Base-by-base conservation (phyloP, 352 stramenopile genomes). In the Lagenidium giganteum region DNA sequence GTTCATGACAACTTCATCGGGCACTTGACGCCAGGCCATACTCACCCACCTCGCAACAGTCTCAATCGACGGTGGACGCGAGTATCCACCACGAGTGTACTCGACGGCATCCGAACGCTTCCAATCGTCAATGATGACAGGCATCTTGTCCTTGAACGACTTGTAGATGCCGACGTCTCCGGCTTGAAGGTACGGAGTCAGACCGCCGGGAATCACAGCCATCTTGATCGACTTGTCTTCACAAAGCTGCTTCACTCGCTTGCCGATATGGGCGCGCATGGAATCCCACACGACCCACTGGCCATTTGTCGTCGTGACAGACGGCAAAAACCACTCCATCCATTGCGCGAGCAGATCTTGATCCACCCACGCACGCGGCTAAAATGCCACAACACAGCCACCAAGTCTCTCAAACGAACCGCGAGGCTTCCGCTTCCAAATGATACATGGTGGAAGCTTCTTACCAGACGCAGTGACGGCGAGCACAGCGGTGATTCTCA, bases 401-500 rank as follows among this genome's bases (percentile, higher is more conserved):
- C 16, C 36, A 31, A n/a, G 25, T 54, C n/a, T n/a, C n/a, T n/a
- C n/a, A n/a, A n/a, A n/a, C n/a, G n/a, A n/a, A n/a, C n/a, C n/a
- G n/a, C n/a, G n/a, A n/a, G n/a, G n/a, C n/a, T 57, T 50, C 8
- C 24, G 41, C 22, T 38, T 56, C 22, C 45, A 51, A 9, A 56
- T 40, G 21, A 61, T 12, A 47, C 39, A 21, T 2, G 49, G 39
- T 3, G 42, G 36, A 4, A 58, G 30, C 26, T 54, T 67, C 28
- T 21, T 42, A 1, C 51, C 47, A 0, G 31, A 17, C 13, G 42
- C 42, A 5, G 40, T 40, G 3, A 61, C 42, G 0, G 32, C 36
- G 1, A 67, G 47, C 17, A 56, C 47, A 5, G 25, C 47, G 2
- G 41, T 54, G 31, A 66, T 42, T 8, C 51, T 36, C 57, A 61